Evolutionary conservation across 75 land plant genomes (phyloP), one percentile per base, ranked within the genome.

Genomic region (Ceratopteris richardii): DNA sequence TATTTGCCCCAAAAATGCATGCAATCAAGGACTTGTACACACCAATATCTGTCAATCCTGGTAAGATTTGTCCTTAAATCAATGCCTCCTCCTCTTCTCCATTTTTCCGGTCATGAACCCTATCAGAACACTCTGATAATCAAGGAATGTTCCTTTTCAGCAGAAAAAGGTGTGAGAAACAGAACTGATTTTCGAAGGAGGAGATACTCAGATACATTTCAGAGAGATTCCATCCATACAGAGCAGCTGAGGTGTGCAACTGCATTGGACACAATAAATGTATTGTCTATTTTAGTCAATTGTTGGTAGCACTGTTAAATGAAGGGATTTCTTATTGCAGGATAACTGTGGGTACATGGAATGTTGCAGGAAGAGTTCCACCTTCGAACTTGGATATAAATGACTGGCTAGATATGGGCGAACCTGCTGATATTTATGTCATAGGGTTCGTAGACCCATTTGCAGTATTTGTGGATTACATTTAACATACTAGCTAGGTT

Each of bases 381-480:
- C 75, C 94, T 27, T 75, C 78, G 18, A 72, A 82, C 62, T 56
- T 88, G 61, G 84, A 88, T 54, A 51, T 92, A 33, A 69, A 71
- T 43, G 79, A 77, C 18, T 88, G 89, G 98, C 58, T 92, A 44
- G 78, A 77, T 29, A 71, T 67, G 29, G 58, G 68, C 29, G 74
- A 88, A 16, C 84, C 93, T 19, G 89, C 92, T 46, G 98, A 92
- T 66, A 66, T 92, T 44, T 92, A 92, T 77, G 89, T 88, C 24
- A 20, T 92, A 29, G 98, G 98, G 98, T 92, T 72, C 50, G 79
- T 68, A 42, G 7, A 24, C 54, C 14, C 42, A 40, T 40, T 40
- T 10, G 14, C 14, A 14, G 9, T 40, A 10, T 40, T 40, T 40
- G 9, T 14, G 13, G 5, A 2, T 3, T 46, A 5, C 17, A 14